Percentiles rank a stretch among this genome's conserved stretches.
phyloP scores from a whole-genome alignment of 441 rosid genomes.

The Sinapis alba region DNA sequence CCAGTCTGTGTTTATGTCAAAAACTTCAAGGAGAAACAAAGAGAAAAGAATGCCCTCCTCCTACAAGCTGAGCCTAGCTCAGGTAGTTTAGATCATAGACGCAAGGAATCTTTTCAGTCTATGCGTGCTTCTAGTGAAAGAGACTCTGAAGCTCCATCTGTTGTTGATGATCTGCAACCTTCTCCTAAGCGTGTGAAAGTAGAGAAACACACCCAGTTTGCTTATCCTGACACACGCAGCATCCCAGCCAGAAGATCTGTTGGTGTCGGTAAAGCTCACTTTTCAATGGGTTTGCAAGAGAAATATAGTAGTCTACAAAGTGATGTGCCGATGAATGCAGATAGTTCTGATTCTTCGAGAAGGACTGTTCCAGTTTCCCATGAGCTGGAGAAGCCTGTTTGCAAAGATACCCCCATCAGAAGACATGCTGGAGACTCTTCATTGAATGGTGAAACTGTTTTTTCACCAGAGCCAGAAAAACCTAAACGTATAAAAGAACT shows the following conservation, averaged over 20 bases:
- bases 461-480: slow-evolving; percentile 51
- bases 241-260: slow-evolving; percentile 43
- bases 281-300: slow-evolving; percentile 47
- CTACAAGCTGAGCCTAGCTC: slow-evolving; percentile 47
- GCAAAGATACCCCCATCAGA: slow-evolving; percentile 52
- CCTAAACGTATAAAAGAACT: slow-evolving; percentile 55
- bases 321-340: slow-evolving; percentile 61
- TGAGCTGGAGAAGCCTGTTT: slow-evolving; percentile 50
- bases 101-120: slow-evolving; percentile 50
- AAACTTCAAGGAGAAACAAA: slow-evolving; percentile 54
- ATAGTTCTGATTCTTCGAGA: slow-evolving; percentile 52
- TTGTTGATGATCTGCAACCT: slow-evolving; percentile 66
- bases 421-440: slow-evolving; percentile 49
- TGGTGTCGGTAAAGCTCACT: slow-evolving; percentile 41
- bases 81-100: slow-evolving; percentile 40
- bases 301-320: slow-evolving; percentile 43
- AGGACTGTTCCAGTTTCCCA: slow-evolving; percentile 43
- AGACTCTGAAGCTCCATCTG: slow-evolving; percentile 49
- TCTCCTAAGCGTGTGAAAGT: slow-evolving; percentile 83
- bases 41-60: slow-evolving; percentile 48
- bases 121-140: slow-evolving; percentile 51
- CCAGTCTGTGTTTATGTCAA: slow-evolving; percentile 95
- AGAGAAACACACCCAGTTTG: slow-evolving; percentile 61
- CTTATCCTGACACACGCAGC: slow-evolving; percentile 49
- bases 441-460: slow-evolving; percentile 40